These are phyloP conservation scores for Antitrichia curtipendula DNA, from an alignment of 225 moss, liverwort and hornwort genomes.

Conservation along the genomic window DNA sequence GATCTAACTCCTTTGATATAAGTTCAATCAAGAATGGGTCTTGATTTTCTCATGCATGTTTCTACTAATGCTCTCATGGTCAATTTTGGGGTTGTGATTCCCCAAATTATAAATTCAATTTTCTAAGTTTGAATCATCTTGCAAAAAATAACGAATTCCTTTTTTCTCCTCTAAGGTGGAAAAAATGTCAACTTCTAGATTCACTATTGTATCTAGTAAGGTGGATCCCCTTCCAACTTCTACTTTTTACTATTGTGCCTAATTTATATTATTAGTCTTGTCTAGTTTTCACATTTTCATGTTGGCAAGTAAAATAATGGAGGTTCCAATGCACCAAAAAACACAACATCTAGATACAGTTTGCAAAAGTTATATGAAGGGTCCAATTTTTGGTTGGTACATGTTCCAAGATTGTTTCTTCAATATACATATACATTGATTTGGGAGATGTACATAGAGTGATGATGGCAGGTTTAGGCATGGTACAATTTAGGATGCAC, in stretches of 20 bases:
- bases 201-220: accelerated
- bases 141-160: accelerated
- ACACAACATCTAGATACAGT: accelerated
- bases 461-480: no score
- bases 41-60: not conserved
- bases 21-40: accelerated
- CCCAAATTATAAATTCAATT: accelerated
- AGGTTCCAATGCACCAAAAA: accelerated
- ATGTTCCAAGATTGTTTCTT: not conserved
- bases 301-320: accelerated
- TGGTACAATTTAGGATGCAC: accelerated
- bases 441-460: not conserved
- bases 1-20: accelerated
- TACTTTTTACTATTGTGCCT: not conserved
- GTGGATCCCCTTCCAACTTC: accelerated
- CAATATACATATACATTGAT: no score
- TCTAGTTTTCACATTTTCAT: not conserved
- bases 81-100: accelerated
- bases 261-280: accelerated
- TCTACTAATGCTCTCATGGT: accelerated
- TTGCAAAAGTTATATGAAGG: not conserved
- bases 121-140: not conserved
- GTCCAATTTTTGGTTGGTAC: not conserved
- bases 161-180: accelerated
- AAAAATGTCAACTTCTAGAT: accelerated